Evolutionary conservation across 2,329 filamentous ascomycete genomes (phyloP), one percentile per base, ranked within the genome.

Genomic region (Ophiostoma triangulosporum): DNA sequence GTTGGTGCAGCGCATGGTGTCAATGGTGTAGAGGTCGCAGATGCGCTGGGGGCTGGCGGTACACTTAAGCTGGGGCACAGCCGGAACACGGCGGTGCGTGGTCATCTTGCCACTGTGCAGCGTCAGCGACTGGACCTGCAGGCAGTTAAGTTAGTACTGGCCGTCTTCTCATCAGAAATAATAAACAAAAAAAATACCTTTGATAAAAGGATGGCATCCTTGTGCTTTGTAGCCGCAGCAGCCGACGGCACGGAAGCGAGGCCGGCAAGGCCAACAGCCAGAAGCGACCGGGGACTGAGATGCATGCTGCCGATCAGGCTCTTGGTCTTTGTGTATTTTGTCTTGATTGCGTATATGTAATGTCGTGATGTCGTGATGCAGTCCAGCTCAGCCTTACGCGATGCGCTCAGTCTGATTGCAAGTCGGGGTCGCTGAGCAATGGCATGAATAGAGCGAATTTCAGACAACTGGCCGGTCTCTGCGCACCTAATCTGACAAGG

Each of bases 1-100:
- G 70, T 97, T 97, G 57, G 77, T 84, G 76, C 91, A 98, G 62
- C 88, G 87, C 84, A 97, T 87, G 12, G 84, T 72, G 60, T 94
- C 86, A 57, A 95, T 70, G 26, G 79, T 70, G 72, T 91, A 85
- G 54, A 91, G 76, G 36, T 76, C 67, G 72, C 83, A 86, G 55
- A 85, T 67, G 52, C 73, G 72, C 8, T 71, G 75, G 52, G 80
- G 75, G 27, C 86, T 88, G 53, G 84, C 69, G n/a, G 17, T 27
- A 71, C 91, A 96, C 62, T 73, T 78, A 14, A 96, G 77, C 70
- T 94, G 84, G 0, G 88, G 88, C 48, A 91, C 77, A 24, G 91
- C 72, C 22, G 81, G 64, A 35, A 89, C 78, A 58, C 91, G 88
- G 27, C 89, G 86, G 63, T 86, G 77, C 35, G 81, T 78, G 0